Evolutionary conservation across 2,329 filamentous ascomycete genomes (phyloP), one percentile per base, ranked within the genome.

Genomic region (Sporothrix sp.): DNA sequence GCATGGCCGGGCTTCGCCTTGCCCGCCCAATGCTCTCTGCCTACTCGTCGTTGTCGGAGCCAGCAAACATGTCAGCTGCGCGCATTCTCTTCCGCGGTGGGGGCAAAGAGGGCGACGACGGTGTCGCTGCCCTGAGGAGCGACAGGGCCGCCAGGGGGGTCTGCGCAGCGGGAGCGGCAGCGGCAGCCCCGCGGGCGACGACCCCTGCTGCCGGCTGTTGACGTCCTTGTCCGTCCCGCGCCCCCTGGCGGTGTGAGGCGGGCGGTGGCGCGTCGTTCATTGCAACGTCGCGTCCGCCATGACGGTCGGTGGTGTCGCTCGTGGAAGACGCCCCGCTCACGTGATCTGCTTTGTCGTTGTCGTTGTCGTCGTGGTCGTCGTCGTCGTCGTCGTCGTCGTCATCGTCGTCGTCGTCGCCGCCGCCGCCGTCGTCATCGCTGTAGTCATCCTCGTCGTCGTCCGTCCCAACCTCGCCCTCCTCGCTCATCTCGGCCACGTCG

Each of bases 21-120:
- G 5, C 25, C 25, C n/a, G n/a, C n/a, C n/a, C n/a, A n/a, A n/a
- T n/a, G n/a, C n/a, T n/a, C n/a, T n/a, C n/a, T n/a, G n/a, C n/a
- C 35, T 37, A 35, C 8, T 58, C 62, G n/a, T 70, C 68, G 27
- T 65, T 69, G 36, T 66, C 85, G 4, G 83, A 85, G 63, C 85
- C 84, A 10, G 84, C 86, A 76, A 93, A 94, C 86, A 93, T 90
- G 62, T 93, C 87, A 58, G 85, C 85, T 4, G 87, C 86, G 58
- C 81, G 81, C 65, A 87, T 84, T 55, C 84, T 76, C 61, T 78
- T 84, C 58, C 77, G 71, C 56, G 71, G 61, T 52, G 62, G 42
- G 10, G 42, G 33, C 18, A 28, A 23, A 7, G 28, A 14, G n/a
- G n/a, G n/a, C n/a, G n/a, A n/a, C n/a, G n/a, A n/a, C n/a, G n/a